Evolutionary conservation across 1,139 yeast species (phyloP), one percentile per base, ranked within the genome.

Genomic region (Meyerozyma athensensis): DNA sequence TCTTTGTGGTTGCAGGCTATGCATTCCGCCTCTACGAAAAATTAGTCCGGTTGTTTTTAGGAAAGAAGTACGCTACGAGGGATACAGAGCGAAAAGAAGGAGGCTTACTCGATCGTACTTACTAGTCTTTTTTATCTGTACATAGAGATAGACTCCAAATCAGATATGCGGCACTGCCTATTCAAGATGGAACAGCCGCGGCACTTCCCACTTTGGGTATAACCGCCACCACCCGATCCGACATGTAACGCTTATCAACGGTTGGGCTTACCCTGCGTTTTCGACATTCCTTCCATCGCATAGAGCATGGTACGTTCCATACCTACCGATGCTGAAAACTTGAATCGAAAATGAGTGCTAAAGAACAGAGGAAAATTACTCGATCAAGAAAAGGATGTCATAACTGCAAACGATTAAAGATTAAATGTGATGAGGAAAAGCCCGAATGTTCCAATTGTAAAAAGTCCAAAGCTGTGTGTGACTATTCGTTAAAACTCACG

Each of bases 401-500:
- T 45, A 65, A 72, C 34, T 86, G 95, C 55, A 80, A 85, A 49
- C 64, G 72, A 41, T 63, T 78, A 39, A 85, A 85, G 55, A 75
- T 81, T 36, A 83, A 84, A 52, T 86, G 95, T 53, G 84, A 82
- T 50, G 95, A 86, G 47, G 49, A 39, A 19, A 77, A 79, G 45
- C 95, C 95, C 0, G 43, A 54, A 0, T 86, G 95, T 49, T 58
- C 74, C 1, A 68, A 76, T 44, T 86, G 95, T 52, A 36, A 56
- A 4, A 77, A 74, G 41, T 60, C 72, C 2, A 58, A 61, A 3
- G 48, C 60, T 8, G 45, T 54, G 1, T 85, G 95, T 58, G 90
- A 83, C 49, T 85, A 85, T 50, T 65, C 82, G 3, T 50, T 83
- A 19, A 77, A 72, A 45, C 62, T 85, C 30, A 75, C 79, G 0